These are phyloP conservation scores for Kernera saxatilis DNA, from an alignment of 345 rosid species.

Conservation along the genomic window DNA sequence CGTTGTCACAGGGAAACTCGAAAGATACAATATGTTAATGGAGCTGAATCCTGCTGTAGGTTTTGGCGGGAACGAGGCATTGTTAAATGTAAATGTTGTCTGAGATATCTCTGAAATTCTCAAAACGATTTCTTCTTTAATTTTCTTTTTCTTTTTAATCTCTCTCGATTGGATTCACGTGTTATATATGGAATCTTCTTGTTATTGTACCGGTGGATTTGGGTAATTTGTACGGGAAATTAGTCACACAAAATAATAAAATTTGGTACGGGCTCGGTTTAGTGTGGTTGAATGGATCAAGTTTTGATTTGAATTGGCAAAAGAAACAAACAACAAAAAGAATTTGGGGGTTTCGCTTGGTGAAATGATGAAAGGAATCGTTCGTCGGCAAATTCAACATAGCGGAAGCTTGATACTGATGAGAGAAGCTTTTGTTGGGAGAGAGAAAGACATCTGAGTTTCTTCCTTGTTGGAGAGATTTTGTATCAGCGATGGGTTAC, in stretches of 20 bases:
- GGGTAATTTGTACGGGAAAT: background rate
- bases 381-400: background rate
- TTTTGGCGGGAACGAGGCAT: background rate
- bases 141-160: too few relatives aligned
- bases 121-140: too few relatives aligned
- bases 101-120: too few relatives aligned
- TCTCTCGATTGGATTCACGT: background rate
- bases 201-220: background rate
- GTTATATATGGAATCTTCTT: too few relatives aligned
- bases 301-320: too few relatives aligned
- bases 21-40: background rate
- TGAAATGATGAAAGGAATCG: constrained; percentile 6
- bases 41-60: background rate
- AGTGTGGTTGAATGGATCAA: background rate
- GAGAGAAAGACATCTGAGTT: background rate
- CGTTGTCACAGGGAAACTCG: background rate
- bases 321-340: background rate
- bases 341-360: background rate
- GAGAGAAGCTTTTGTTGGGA: background rate
- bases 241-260: background rate
- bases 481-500: constrained; percentile 64
- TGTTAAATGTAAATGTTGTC: background rate
- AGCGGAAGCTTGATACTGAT: background rate
- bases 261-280: constrained; percentile 3
- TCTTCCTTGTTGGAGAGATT: background rate